Percentiles rank a stretch among this genome's conserved stretches.
phyloP scores from a whole-genome alignment of 331 rosid species.

The Quercus phellos region DNA sequence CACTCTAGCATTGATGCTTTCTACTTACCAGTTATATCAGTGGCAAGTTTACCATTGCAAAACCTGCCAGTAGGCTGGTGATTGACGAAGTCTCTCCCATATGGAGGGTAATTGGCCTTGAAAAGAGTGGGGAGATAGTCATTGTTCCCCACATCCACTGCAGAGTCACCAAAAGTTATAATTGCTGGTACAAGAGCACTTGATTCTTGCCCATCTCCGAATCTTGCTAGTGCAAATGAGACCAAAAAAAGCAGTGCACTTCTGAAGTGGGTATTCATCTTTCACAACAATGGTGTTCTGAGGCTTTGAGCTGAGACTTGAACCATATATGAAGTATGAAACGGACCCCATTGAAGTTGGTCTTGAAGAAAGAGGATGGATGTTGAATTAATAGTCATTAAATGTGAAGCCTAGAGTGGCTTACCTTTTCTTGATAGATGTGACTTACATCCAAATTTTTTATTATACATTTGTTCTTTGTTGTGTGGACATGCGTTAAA shows the following conservation, averaged over 20 bases:
- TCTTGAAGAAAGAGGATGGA: constrained; percentile 56
- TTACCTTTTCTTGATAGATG: neutral
- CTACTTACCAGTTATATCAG: constrained; percentile 74
- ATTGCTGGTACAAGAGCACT: constrained; percentile 68
- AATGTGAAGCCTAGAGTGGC: constrained; percentile 33
- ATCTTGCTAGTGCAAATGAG: constrained; percentile 26
- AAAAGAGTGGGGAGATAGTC: constrained; percentile 60
- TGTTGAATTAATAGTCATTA: constrained; percentile 44
- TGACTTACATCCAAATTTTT: neutral
- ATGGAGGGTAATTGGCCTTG: constrained; percentile 89
- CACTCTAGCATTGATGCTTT: neutral
- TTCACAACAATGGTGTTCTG: constrained; percentile 8
- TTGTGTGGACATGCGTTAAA: neutral
- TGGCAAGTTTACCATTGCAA: constrained; percentile 83
- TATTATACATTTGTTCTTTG: neutral
- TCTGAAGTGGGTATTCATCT: constrained; percentile 34
- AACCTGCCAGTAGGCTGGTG: constrained; percentile 88
- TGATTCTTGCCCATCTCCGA: constrained; percentile 61
- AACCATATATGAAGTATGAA: constrained; percentile 29
- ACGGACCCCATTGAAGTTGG: constrained; percentile 14
- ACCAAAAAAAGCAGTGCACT: constrained; percentile 33
- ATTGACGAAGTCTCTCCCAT: constrained; percentile 75
- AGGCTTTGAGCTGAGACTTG: constrained; percentile 3
- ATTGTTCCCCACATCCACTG: constrained; percentile 84
- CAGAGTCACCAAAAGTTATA: constrained; percentile 83